Evolutionary conservation across 23 red algal genomes (phyloP).

Genomic region (Chondrus crispus): DNA sequence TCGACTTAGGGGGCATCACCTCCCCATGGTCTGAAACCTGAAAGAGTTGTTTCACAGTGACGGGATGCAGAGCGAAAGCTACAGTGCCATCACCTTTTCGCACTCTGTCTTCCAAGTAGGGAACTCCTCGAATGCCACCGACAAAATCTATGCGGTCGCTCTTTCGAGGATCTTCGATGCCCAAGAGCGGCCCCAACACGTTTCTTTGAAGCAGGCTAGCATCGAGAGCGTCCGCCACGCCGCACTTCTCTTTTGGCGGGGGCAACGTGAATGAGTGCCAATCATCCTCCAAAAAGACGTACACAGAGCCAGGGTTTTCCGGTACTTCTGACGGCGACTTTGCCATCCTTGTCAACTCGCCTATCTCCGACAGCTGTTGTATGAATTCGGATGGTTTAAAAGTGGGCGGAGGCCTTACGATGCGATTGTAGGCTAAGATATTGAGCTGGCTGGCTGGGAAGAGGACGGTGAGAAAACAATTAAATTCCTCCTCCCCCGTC

Average conservation of each 20-base stretch:
- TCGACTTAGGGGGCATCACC: constrained; percentile 74
- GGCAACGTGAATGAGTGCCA: constrained; percentile 37
- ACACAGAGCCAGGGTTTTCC: not conserved
- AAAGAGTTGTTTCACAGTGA: constrained; percentile 40
- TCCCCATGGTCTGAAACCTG: constrained; percentile 48
- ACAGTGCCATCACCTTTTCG: not conserved
- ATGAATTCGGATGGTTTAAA: constrained; percentile 1
- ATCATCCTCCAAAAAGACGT: constrained; percentile 12
- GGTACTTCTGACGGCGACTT: not conserved
- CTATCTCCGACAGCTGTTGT: not conserved
- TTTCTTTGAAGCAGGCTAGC: constrained; percentile 28
- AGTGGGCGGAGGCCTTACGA: not conserved
- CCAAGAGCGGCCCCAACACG: constrained; percentile 34
- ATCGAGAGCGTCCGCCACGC: constrained; percentile 26
- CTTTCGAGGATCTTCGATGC: constrained; percentile 32
- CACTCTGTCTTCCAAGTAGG: constrained; percentile 5
- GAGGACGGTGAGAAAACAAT: constrained; percentile 45
- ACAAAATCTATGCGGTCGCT: constrained; percentile 60
- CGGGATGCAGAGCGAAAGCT: constrained; percentile 51
- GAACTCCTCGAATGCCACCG: constrained; percentile 35
- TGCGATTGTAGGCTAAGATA: constrained; percentile 39
- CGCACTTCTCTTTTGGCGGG: not conserved
- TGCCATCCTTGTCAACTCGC: not conserved
- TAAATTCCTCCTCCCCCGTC: not conserved
- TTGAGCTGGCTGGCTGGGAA: constrained; percentile 52